These are phyloP conservation scores for Leccinum laetum DNA, from an alignment of 1,284 basidiomycete genomes.

Conservation along the genomic window DNA sequence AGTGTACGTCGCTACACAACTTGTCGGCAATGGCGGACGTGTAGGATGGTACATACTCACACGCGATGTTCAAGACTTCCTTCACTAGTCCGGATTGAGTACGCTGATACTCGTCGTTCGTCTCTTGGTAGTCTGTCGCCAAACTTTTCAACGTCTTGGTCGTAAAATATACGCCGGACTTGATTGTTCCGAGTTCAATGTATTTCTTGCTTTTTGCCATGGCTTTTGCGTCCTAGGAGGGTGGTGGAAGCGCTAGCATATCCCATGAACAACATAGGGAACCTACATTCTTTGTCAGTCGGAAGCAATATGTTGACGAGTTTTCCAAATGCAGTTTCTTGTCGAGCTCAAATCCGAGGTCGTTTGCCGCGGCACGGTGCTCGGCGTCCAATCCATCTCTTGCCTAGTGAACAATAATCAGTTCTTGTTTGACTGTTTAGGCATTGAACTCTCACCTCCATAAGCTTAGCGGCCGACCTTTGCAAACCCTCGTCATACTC, in stretches of 20 bases:
- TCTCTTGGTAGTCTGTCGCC: slow-evolving; percentile 75
- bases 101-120: slow-evolving; percentile 69
- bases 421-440: no score
- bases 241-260: not conserved
- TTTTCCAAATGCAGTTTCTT: no score
- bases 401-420: no score
- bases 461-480: no score
- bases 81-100: slow-evolving; percentile 88
- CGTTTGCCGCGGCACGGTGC: no score
- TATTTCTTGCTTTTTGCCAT: slow-evolving; percentile 74
- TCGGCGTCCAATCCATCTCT: no score
- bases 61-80: slow-evolving; percentile 91
- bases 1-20: slow-evolving; percentile 76
- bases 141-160: slow-evolving; percentile 76
- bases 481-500: no score
- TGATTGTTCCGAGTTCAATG: slow-evolving; percentile 85
- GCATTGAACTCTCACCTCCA: no score
- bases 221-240: slow-evolving; percentile 74
- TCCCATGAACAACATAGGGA: not conserved
- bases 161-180: slow-evolving; percentile 92
- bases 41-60: slow-evolving; percentile 45
- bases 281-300: no score
- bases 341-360: no score
- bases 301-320: no score
- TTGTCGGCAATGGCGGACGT: slow-evolving; percentile 1